Evolutionary conservation across 148 eudicot species (phyloP).

Genomic region (Fagopyrum tataricum): DNA sequence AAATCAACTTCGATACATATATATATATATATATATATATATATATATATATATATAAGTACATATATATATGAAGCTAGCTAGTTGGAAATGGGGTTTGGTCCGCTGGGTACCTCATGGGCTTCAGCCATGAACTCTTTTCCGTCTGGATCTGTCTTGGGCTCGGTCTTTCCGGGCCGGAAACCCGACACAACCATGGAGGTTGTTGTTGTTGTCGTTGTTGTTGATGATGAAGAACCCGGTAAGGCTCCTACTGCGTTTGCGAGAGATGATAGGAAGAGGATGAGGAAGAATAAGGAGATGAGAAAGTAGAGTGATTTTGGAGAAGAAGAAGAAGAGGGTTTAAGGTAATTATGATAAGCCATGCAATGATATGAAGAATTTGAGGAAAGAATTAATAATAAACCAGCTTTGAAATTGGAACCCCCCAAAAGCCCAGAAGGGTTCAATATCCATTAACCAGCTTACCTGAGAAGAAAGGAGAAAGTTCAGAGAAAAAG

Average conservation of each 20-base stretch:
- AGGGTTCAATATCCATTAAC: slow-evolving; percentile 19
- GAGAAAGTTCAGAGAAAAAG: neutral
- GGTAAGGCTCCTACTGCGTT: neutral
- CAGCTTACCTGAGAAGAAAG: neutral
- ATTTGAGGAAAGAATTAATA: neutral
- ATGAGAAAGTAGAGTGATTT: neutral
- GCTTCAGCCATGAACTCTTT: slow-evolving; percentile 7
- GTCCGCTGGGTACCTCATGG: slow-evolving; percentile 17
- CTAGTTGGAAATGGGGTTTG: slow-evolving; percentile 15
- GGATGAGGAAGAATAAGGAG: slow-evolving; percentile 4
- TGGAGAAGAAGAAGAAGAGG: neutral
- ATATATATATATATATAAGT: neutral
- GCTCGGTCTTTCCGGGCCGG: neutral
- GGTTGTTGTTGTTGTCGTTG: neutral
- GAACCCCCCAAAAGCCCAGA: slow-evolving; percentile 10
- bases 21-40: too few relatives aligned
- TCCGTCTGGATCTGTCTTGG: neutral
- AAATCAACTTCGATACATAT: neutral
- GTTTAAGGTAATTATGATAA: neutral
- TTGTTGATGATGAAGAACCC: neutral
- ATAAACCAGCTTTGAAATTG: neutral
- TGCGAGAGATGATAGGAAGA: neutral
- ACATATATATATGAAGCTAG: neutral
- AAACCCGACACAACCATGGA: neutral
- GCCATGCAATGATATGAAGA: slow-evolving; percentile 8